Conservation (phyloP, 352 stramenopile species). For the Phytopythium vexans region DNA sequence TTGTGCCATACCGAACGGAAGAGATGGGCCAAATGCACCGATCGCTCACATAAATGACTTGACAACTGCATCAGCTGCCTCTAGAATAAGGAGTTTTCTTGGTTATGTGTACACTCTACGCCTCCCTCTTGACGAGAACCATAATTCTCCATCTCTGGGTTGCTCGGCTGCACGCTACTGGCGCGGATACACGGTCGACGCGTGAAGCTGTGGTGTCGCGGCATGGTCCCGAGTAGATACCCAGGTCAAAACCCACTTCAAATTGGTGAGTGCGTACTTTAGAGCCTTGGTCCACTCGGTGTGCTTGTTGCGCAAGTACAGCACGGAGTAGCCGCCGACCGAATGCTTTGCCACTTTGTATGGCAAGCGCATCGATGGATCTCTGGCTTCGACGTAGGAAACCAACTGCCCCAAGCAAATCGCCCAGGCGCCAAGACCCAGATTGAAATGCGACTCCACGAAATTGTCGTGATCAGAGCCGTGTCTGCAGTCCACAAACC, state of each 20-base stretch:
- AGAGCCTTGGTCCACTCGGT: slow-evolving; percentile 84
- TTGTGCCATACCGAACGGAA: no score
- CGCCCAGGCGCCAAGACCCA: slow-evolving; percentile 77
- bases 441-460: slow-evolving; percentile 82
- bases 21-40: no score
- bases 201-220: neutral
- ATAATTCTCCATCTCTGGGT: no score
- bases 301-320: slow-evolving; percentile 81
- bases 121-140: neutral
- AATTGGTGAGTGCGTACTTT: slow-evolving; percentile 82
- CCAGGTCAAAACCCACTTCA: slow-evolving; percentile 85
- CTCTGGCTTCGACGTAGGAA: slow-evolving; percentile 42
- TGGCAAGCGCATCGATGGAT: slow-evolving; percentile 61
- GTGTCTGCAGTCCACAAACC: slow-evolving; percentile 48
- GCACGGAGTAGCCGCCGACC: slow-evolving; percentile 62
- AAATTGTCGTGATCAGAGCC: slow-evolving; percentile 85
- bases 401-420: slow-evolving; percentile 74
- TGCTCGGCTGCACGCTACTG: no score
- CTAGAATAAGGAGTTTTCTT: neutral
- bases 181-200: no score
- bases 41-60: no score
- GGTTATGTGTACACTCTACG: slow-evolving; percentile 6
- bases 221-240: slow-evolving; percentile 34
- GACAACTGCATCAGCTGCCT: no score
- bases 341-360: slow-evolving; percentile 81